These are phyloP conservation scores for Lactifluus volemus DNA, from an alignment of 768 basidiomycete species.

Conservation along the genomic window DNA sequence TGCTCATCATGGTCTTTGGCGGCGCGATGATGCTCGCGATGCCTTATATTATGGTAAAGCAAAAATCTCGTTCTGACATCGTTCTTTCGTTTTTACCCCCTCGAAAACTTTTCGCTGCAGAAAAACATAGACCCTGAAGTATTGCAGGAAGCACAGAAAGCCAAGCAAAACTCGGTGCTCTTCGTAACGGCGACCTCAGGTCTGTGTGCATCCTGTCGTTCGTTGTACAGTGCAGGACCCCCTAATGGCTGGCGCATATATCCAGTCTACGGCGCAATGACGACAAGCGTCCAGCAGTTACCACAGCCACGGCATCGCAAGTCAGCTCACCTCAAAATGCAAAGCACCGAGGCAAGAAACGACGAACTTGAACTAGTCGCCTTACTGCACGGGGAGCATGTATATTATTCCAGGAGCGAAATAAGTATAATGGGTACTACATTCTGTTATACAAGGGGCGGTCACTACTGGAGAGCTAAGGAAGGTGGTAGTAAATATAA, in stretches of 20 bases:
- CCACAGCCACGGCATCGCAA: conserved; percentile 11
- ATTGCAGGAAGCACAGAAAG: conserved; percentile 55
- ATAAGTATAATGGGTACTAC: not conserved
- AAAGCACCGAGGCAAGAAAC: conserved; percentile 13
- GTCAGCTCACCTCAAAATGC: not conserved
- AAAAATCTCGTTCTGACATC: not conserved
- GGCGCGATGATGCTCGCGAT: conserved; percentile 60
- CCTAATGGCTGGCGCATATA: not conserved
- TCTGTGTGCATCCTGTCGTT: conserved; percentile 3
- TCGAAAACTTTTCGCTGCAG: conserved; percentile 28
- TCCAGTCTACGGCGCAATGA: conserved; percentile 4
- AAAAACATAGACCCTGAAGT: conserved; percentile 70
- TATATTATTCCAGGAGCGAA: not conserved
- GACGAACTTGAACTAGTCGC: not conserved
- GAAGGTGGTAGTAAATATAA: not conserved
- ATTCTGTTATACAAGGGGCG: not conserved
- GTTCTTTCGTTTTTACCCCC: not conserved
- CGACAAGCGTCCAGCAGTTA: not conserved
- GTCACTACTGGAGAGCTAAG: not conserved
- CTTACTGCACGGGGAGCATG: not conserved
- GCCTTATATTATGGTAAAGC: conserved; percentile 66
- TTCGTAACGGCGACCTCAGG: conserved; percentile 51
- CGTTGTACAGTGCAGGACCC: not conserved
- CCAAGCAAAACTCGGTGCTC: conserved; percentile 46
- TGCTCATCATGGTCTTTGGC: conserved; percentile 63